Evolutionary conservation across 2,329 filamentous ascomycete genomes (phyloP).

Genomic region (Colletotrichum paranaense): DNA sequence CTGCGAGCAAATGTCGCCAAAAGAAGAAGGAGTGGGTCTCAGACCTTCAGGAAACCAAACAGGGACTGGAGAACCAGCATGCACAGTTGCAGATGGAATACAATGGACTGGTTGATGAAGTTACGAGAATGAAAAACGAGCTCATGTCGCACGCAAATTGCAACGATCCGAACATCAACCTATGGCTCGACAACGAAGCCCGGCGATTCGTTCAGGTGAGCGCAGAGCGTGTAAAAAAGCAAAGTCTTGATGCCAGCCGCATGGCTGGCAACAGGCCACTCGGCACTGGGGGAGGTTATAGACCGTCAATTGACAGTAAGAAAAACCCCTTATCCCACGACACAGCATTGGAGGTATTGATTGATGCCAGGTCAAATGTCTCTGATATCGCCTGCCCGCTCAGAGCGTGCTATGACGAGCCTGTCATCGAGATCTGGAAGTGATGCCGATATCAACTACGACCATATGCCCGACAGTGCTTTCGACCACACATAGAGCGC

Average conservation of each 20-base stretch:
- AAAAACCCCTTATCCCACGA: neutral
- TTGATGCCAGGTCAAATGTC: constrained; percentile 19
- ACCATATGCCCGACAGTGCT: constrained; percentile 51
- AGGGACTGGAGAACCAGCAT: constrained; percentile 57
- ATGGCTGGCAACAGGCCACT: constrained; percentile 14
- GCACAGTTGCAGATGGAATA: constrained; percentile 55
- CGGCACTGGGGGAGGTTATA: constrained; percentile 6
- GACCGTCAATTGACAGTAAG: constrained; percentile 33
- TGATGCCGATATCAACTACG: constrained; percentile 45
- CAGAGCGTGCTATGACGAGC: constrained; percentile 17
- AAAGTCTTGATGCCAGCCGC: constrained; percentile 24
- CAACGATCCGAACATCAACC: constrained; percentile 63
- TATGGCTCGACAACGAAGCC: constrained; percentile 65
- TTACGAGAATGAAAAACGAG: constrained; percentile 59
- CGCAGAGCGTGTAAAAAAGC: constrained; percentile 40
- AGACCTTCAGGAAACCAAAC: constrained; percentile 59
- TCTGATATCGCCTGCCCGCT: constrained; percentile 31
- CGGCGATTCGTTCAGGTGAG: constrained; percentile 56
- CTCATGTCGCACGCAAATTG: constrained; percentile 65
- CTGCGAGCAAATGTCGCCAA: constrained; percentile 79
- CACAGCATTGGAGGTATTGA: neutral
- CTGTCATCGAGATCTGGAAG: constrained; percentile 37
- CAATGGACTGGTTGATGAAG: constrained; percentile 54
- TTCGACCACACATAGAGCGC: constrained; percentile 38
- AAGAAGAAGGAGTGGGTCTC: constrained; percentile 70